Percentiles rank a stretch among this genome's conserved stretches.
phyloP scores from a whole-genome alignment of 148 eudicot species.

The Drosera capensis region DNA sequence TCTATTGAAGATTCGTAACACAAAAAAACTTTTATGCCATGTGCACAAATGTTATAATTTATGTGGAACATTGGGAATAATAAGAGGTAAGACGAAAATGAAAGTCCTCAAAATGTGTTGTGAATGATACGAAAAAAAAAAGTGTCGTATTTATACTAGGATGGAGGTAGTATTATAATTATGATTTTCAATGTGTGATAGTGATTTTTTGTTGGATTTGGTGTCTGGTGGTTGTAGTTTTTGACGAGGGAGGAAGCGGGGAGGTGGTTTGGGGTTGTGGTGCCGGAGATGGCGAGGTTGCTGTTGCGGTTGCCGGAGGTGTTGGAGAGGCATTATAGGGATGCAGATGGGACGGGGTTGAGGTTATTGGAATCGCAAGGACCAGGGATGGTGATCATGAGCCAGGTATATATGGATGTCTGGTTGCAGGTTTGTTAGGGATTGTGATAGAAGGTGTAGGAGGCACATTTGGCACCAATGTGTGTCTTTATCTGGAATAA shows the following conservation, averaged over 20 bases:
- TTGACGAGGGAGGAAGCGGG: conserved; percentile 53
- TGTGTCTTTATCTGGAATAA: too few species aligned
- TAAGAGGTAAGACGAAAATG: not conserved
- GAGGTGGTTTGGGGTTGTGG: conserved; percentile 57
- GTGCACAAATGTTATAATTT: not conserved
- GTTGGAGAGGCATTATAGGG: conserved; percentile 60
- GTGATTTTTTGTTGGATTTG: not conserved
- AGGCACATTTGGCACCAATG: too few species aligned
- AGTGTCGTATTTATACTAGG: not conserved
- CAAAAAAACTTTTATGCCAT: not conserved
- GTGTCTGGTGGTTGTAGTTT: too few species aligned
- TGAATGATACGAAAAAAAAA: not conserved
- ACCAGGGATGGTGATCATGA: conserved; percentile 61
- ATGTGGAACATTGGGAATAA: not conserved
- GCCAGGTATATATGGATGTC: conserved; percentile 35
- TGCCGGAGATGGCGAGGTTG: conserved; percentile 58
- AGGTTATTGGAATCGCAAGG: conserved; percentile 66
- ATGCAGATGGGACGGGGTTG: conserved; percentile 42
- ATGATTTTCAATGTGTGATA: not conserved
- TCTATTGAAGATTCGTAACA: too few species aligned
- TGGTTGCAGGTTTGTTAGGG: too few species aligned
- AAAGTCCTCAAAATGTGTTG: not conserved
- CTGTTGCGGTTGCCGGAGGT: conserved; percentile 45
- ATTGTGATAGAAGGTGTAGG: too few species aligned
- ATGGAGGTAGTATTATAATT: too few species aligned